These are phyloP conservation scores for Nepenthes mirabilis DNA, from an alignment of 148 eudicot genomes.

Conservation along the genomic window DNA sequence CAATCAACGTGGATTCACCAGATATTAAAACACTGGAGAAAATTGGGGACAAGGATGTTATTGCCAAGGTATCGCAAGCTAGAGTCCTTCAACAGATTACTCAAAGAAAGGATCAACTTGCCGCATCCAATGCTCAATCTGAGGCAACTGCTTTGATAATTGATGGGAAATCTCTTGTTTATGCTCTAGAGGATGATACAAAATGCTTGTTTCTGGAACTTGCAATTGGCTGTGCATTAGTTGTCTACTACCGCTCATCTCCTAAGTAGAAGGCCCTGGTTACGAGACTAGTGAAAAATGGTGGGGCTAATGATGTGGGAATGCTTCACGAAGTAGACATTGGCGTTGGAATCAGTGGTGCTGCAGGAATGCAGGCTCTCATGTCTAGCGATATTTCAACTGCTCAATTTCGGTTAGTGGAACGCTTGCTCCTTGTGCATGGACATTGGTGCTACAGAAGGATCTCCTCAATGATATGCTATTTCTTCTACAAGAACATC, in stretches of 20 bases:
- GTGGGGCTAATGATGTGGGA: conserved; percentile 94
- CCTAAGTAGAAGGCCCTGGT: conserved; percentile 96
- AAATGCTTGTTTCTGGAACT: conserved; percentile 55
- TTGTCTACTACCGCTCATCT: conserved; percentile 90
- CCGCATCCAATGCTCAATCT: conserved; percentile 27
- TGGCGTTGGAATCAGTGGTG: conserved; percentile 84
- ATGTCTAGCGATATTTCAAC: conserved; percentile 95
- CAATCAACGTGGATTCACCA: conserved; percentile 48
- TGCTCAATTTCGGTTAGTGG: conserved; percentile 93
- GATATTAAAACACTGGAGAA: conserved; percentile 69
- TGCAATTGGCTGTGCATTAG: conserved; percentile 77
- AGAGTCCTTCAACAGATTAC: conserved; percentile 54
- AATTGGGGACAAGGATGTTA: conserved; percentile 46
- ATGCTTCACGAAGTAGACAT: conserved; percentile 99
- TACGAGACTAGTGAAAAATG: conserved; percentile 66
- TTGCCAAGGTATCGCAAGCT: conserved; percentile 56
- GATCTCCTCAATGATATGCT: conserved; percentile 97
- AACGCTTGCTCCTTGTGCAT: conserved; percentile 83
- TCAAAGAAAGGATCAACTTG: conserved; percentile 44
- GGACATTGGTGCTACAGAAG: conserved; percentile 99
- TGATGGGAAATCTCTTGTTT: conserved; percentile 85
- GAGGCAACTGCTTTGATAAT: conserved; percentile 78
- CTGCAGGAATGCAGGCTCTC: conserved; percentile 98
- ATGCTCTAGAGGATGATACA: conserved; percentile 64
- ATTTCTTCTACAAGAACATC: conserved; percentile 89